Base-by-base conservation (phyloP, 148 eudicot genomes). In the Linanthus parryae region DNA sequence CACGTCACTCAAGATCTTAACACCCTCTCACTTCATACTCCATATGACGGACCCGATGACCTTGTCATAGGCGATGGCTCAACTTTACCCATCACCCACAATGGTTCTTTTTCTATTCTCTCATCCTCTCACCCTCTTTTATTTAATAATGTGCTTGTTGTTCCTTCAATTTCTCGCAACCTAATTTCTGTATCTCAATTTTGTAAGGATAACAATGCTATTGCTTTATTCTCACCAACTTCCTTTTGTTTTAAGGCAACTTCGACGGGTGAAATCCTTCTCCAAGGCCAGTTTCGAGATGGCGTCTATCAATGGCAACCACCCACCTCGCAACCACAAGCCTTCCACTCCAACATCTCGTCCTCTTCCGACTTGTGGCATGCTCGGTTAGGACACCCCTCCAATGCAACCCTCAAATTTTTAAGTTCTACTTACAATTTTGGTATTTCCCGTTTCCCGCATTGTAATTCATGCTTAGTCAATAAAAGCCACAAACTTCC, bases 31-130 rank as follows among this genome's bases (percentile, higher is more conserved):
- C 46, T 42, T 17, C 46, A 42, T 42, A 8, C 17, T 24, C 46
- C 46, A 9, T 42, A 42, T 42, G 46, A 42, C 21, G 46, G 46
- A 8, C 17, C 46, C 22, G 46, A 42, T 42, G 46, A 42, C 17
- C 22, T 42, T 12, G 21, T 42, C 46, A 42, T 42, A 4, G 46
- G 20, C 21, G 46, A 39, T 13, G 43, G 43, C 14, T 39, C 43
- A 6, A 39, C 23, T 19, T 19, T 39, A 16, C 15, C 44, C 15
- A 39, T 39, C 17, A 19, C 14, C 14, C 44, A 19, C 17, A 39
- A 14, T 8, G 44, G 44, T 19, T 39, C 44, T 39, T 39, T 39
- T 19, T 39, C 44, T 39, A 39, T 39, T 19, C 17, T 19, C 14
- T 0, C 43, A 13, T 19, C 43, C 17, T 13, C 10, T 7, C 17